Conservation (phyloP, 495 filamentous ascomycete genomes). For the Peziza echinospora region DNA sequence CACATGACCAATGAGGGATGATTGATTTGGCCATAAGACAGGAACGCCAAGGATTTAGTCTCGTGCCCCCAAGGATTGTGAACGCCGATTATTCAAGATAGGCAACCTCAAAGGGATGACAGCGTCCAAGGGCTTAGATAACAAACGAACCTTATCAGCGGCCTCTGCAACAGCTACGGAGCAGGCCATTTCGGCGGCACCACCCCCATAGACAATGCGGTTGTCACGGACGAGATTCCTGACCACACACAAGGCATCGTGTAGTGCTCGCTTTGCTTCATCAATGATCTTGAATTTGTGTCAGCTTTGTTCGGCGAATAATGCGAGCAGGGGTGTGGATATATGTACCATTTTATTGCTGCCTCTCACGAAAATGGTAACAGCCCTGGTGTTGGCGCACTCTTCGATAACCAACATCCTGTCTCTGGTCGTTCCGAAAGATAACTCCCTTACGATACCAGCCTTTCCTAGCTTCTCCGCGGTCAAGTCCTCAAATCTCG, state of each 20-base stretch:
- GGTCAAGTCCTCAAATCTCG: constrained; percentile 84
- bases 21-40: background rate
- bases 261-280: constrained; percentile 89
- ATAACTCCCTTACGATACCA: constrained; percentile 81
- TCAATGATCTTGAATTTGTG: constrained; percentile 65
- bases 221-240: constrained; percentile 92
- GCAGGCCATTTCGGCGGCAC: constrained; percentile 95
- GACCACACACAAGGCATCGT: constrained; percentile 94
- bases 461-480: constrained; percentile 76
- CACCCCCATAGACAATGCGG: constrained; percentile 94
- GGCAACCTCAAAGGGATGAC: background rate
- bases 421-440: constrained; percentile 89
- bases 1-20: background rate
- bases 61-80: too few species aligned
- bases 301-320: background rate
- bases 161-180: constrained; percentile 88
- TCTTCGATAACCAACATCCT: constrained; percentile 99
- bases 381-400: constrained; percentile 90
- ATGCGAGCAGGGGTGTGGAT: background rate
- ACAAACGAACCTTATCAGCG: constrained; percentile 46
- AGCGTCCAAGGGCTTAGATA: background rate
- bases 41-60: too few species aligned
- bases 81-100: background rate
- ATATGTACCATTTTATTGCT: constrained; percentile 92
- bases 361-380: constrained; percentile 85